Base-by-base conservation (phyloP, 441 rosid genomes). In the Aleurites moluccanus region DNA sequence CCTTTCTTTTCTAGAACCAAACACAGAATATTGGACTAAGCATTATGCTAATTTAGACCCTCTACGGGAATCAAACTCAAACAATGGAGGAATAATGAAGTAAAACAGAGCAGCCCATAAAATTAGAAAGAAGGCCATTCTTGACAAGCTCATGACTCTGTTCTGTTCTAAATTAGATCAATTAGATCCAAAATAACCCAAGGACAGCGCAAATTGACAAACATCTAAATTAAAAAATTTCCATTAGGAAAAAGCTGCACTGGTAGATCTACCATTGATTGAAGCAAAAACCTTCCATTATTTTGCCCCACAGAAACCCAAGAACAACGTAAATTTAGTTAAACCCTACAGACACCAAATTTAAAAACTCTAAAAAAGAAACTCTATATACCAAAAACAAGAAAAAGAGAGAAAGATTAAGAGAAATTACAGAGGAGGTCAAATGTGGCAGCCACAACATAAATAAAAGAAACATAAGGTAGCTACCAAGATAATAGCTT, bases 391-490 rank as follows among this genome's bases (percentile, higher is more conserved):
- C 40, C 10, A 10, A 33, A 15, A 65, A 9, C 9, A 10, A 68
- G 13, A 3, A 30, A 28, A 33, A 8, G 55, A 10, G 21, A 8
- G 11, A 27, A 42, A 68, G 23, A 23, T 28, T 47, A 25, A 52
- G 20, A 28, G 6, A 8, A 28, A 25, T 72, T 42, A 59, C 20
- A 57, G 63, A 15, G 11, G 28, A 20, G 60, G 1, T 79, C 81
- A 91, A 61, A 91, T 80, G 76, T 85, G 84, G 81, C 96, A 86
- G 40, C 96, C 93, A 47, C 88, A 91, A 65, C 85, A 91, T 56
- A 88, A 79, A 67, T 79, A 89, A 84, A 91, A 91, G 85, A 89
- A 85, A 73, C 86, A 75, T 61, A 89, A 71, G 33, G 82, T 77
- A 40, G 86, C 67, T 20, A 88, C 85, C 76, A 91, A 79, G 55